These are phyloP conservation scores for Sugiyamaella xylanicola DNA, from an alignment of 1,139 yeast species.

Conservation along the genomic window DNA sequence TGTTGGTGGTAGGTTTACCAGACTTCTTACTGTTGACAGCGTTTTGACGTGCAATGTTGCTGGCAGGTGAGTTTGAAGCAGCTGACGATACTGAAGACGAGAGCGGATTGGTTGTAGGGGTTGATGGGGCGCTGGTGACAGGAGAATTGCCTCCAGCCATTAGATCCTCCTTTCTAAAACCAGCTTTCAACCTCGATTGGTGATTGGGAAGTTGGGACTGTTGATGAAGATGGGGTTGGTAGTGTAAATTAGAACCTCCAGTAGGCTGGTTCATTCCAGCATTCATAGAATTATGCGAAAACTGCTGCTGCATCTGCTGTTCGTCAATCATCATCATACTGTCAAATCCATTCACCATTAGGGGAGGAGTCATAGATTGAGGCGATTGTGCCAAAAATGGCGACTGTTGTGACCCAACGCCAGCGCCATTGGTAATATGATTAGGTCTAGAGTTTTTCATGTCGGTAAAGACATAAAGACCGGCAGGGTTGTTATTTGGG, in stretches of 20 bases:
- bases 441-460: conserved; percentile 6
- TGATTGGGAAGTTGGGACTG: conserved; percentile 18
- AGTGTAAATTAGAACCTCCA: conserved; percentile 9
- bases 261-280: conserved; percentile 16
- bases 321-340: conserved; percentile 21
- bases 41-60: conserved; percentile 12
- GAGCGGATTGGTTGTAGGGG: conserved; percentile 14
- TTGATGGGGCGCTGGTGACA: conserved; percentile 14
- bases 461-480: conserved; percentile 15
- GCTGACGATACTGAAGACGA: conserved; percentile 19
- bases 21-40: conserved; percentile 29
- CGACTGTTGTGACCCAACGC: conserved; percentile 7
- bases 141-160: conserved; percentile 11
- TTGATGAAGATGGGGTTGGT: conserved; percentile 20
- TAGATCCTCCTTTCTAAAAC: conserved; percentile 21
- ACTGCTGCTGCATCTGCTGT: conserved; percentile 16
- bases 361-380: conserved; percentile 19
- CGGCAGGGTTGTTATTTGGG: conserved; percentile 4
- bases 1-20: conserved; percentile 53
- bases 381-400: conserved; percentile 16
- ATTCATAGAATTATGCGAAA: conserved; percentile 5
- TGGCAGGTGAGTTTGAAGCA: conserved; percentile 16
- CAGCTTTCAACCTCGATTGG: conserved; percentile 17
- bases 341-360: conserved; percentile 20
- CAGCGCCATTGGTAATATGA: conserved; percentile 4